A percentile compares a stretch with the other conserved stretches of the same genome.
phyloP scores from a whole-genome alignment of 768 basidiomycete genomes.

The Xerocomus potaroensis region DNA sequence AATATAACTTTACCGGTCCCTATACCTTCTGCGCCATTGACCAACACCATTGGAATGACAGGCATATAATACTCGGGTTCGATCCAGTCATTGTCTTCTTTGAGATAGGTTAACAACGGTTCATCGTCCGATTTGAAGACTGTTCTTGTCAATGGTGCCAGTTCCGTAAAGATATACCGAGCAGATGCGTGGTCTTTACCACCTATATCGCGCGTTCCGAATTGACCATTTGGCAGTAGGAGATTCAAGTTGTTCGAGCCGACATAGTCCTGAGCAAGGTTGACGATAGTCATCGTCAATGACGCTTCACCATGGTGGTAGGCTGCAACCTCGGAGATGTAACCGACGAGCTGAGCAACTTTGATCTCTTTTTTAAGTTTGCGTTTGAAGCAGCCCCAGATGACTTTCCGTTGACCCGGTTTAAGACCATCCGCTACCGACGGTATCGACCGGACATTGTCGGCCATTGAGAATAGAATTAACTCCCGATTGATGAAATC shows the following conservation, averaged over 20 bases:
- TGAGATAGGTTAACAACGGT: conserved; percentile 74
- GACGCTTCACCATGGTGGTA: conserved; percentile 96
- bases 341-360: conserved; percentile 94
- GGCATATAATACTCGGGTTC: conserved; percentile 97
- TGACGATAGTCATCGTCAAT: conserved; percentile 86
- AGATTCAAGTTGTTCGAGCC: conserved; percentile 95
- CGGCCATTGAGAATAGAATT: conserved; percentile 98
- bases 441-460: conserved; percentile 97
- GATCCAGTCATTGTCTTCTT: conserved; percentile 80
- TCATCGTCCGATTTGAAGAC: conserved; percentile 86
- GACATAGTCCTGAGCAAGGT: conserved; percentile 89
- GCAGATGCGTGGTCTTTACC: conserved; percentile 97
- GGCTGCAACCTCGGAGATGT: conserved; percentile 87
- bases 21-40: conserved; percentile 97
- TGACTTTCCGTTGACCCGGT: conserved; percentile 94
- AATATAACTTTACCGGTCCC: conserved; percentile 72
- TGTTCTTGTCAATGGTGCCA: conserved; percentile 66
- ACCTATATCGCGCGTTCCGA: conserved; percentile 88
- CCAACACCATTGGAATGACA: conserved; percentile 76
- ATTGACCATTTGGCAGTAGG: conserved; percentile 86
- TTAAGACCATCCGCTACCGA: conserved; percentile 92
- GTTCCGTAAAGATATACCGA: conserved; percentile 91
- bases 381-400: conserved; percentile 94
- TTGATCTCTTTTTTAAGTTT: conserved; percentile 92
- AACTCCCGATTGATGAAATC: conserved; percentile 99